Evolutionary conservation across 805 yeast genomes (phyloP).

Genomic region (Geotrichum ghanense): DNA sequence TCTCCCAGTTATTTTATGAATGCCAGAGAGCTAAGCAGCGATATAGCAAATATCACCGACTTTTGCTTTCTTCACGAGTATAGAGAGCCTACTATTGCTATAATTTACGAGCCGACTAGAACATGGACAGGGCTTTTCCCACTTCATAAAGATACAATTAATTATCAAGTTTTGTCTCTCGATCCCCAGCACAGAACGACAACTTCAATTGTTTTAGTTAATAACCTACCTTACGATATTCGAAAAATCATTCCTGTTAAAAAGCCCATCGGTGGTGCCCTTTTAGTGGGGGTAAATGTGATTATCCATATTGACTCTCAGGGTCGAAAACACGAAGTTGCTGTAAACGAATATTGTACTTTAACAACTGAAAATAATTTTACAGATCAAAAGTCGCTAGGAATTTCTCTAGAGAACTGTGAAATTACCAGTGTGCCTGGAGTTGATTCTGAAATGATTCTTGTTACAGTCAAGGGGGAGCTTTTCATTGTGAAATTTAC

Average conservation of each 20-base stretch:
- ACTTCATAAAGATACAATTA: slow-evolving; percentile 48
- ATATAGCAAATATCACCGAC: slow-evolving; percentile 55
- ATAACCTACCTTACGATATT: slow-evolving; percentile 63
- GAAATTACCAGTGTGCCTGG: slow-evolving; percentile 26
- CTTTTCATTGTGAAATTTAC: slow-evolving; percentile 29
- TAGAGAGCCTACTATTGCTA: slow-evolving; percentile 71
- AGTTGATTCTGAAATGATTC: slow-evolving; percentile 25
- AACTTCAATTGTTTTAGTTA: slow-evolving; percentile 55
- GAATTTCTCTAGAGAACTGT: slow-evolving; percentile 46
- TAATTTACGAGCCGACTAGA: slow-evolving; percentile 43
- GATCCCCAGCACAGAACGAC: slow-evolving; percentile 48
- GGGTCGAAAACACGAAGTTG: slow-evolving; percentile 53
- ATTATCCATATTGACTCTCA: slow-evolving; percentile 69
- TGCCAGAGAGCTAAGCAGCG: slow-evolving; percentile 43
- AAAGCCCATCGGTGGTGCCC: slow-evolving; percentile 56
- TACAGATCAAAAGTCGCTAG: slow-evolving; percentile 38
- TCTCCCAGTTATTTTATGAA: slow-evolving; percentile 49
- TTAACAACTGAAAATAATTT: slow-evolving; percentile 31
- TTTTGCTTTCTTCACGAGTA: slow-evolving; percentile 62
- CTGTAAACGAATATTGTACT: slow-evolving; percentile 45
- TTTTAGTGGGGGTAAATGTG: slow-evolving; percentile 65
- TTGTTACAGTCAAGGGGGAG: slow-evolving; percentile 34
- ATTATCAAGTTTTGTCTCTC: slow-evolving; percentile 53
- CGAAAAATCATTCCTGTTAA: slow-evolving; percentile 52
- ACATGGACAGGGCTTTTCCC: slow-evolving; percentile 76